These are phyloP conservation scores for Corymbia calophylla DNA, from an alignment of 441 rosid species.

Conservation along the genomic window DNA sequence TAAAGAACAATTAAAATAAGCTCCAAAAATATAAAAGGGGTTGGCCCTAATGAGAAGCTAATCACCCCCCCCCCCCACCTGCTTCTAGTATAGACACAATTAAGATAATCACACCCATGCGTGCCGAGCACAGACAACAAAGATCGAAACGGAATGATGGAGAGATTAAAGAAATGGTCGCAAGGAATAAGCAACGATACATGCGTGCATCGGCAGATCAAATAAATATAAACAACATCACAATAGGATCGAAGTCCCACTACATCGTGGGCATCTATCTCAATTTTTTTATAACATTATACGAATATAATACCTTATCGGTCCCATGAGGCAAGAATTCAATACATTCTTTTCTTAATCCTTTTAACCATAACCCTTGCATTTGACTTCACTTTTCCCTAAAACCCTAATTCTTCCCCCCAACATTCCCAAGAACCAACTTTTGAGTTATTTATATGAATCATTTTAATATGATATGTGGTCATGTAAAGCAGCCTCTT, in stretches of 20 bases:
- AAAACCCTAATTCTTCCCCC: background rate
- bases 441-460: background rate
- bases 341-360: background rate
- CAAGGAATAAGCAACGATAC: background rate
- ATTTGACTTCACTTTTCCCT: background rate
- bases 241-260: slow-evolving; percentile 3
- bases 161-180: background rate
- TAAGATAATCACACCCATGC: background rate
- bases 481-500: background rate
- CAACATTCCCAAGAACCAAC: background rate
- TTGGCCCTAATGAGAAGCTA: background rate
- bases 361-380: background rate
- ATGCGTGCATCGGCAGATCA: slow-evolving; percentile 14
- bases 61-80: background rate
- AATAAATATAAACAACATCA: background rate
- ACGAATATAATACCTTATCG: background rate
- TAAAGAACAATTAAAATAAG: background rate
- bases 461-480: background rate
- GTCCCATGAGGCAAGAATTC: background rate
- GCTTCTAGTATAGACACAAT: background rate
- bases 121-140: background rate
- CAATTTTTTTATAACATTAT: slow-evolving; percentile 11
- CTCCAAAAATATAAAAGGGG: background rate
- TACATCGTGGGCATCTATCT: slow-evolving; percentile 12
- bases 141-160: background rate